Evolutionary conservation across 2,329 filamentous ascomycete species (phyloP), one percentile per base, ranked within the genome.

Genomic region (Plectosphaerella cucumerina): DNA sequence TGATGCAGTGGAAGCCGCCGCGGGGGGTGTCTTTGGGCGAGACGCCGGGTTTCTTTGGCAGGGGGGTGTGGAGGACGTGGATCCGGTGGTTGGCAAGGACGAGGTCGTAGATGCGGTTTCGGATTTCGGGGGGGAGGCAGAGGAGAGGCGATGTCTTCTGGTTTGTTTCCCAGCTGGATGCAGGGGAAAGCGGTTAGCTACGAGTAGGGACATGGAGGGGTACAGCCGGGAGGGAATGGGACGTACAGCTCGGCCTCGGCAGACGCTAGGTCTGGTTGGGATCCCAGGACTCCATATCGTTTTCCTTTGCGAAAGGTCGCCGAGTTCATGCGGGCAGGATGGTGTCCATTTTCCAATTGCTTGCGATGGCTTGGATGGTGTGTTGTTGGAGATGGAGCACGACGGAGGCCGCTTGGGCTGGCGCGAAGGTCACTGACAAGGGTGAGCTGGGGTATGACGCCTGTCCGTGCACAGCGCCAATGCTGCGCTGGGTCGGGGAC

Each of bases 1-100:
- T 49, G 48, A 60, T 52, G 31, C 62, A 67, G 48, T 57, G 62
- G 50, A 68, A 70, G 17, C 64, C 61, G 18, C 62, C 60, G 5
- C 53, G 52, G 47, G 52, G 47, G 4, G 54, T 58, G 37, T 62
- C 57, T 39, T 26, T 15, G 22, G 17, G 12, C 5, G 43, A 5
- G 43, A 3, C 31, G 9, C 31, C 22, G 20, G 43, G 18, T 10
- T 20, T 21, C 12, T 17, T 17, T 21, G 22, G 43, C n/a, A 46
- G 48, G 2, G 22, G 33, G 44, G 45, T 47, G 59, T 64, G 51
- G 54, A 62, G 22, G 53, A 57, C 49, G 44, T 55, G 53, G 34
- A 55, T 55, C n/a, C 52, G 52, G 37, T 44, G 39, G 34, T 39
- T 39, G 58, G 64, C 45, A 53, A 65, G 37, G 53, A 57, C 44